Conservation (phyloP, 164 flowering plant genomes). For the Aristolochia californica region DNA sequence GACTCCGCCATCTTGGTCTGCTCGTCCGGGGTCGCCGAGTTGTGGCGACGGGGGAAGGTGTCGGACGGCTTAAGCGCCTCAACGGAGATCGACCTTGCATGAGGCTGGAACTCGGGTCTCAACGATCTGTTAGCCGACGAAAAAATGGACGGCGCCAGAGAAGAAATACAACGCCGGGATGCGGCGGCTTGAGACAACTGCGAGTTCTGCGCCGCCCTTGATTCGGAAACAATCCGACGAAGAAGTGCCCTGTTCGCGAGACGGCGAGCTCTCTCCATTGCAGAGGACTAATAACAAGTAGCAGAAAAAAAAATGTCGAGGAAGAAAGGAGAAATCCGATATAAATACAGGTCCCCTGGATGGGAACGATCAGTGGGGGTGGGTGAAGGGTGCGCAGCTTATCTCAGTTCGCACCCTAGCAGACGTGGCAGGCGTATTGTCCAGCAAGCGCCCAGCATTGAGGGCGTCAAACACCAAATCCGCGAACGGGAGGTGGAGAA, state of each 20-base stretch:
- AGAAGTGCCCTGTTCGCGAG: constrained; percentile 66
- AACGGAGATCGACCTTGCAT: constrained; percentile 47
- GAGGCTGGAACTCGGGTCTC: constrained; percentile 5
- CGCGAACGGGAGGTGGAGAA: constrained; percentile 25
- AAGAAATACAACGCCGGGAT: constrained; percentile 52
- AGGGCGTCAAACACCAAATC: constrained; percentile 6
- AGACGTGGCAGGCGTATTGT: constrained; percentile 7
- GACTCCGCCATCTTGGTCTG: constrained; percentile 64
- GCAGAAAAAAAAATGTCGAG: neutral
- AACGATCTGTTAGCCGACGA: neutral
- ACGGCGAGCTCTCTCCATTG: constrained; percentile 86
- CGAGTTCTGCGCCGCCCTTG: constrained; percentile 18
- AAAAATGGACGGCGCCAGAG: constrained; percentile 37
- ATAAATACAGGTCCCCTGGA: neutral
- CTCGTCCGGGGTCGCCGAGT: constrained; percentile 84
- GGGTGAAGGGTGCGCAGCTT: constrained; percentile 11
- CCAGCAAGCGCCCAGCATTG: neutral
- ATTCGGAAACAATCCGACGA: constrained; percentile 42
- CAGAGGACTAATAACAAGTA: neutral
- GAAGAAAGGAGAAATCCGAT: neutral
- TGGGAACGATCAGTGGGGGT: constrained; percentile 6
- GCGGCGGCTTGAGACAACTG: constrained; percentile 13
- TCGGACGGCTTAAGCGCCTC: constrained; percentile 79
- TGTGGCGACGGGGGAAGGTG: constrained; percentile 92
- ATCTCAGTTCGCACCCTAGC: neutral